Base-by-base conservation (phyloP, 495 filamentous ascomycete genomes). In the Echria macrotheca region DNA sequence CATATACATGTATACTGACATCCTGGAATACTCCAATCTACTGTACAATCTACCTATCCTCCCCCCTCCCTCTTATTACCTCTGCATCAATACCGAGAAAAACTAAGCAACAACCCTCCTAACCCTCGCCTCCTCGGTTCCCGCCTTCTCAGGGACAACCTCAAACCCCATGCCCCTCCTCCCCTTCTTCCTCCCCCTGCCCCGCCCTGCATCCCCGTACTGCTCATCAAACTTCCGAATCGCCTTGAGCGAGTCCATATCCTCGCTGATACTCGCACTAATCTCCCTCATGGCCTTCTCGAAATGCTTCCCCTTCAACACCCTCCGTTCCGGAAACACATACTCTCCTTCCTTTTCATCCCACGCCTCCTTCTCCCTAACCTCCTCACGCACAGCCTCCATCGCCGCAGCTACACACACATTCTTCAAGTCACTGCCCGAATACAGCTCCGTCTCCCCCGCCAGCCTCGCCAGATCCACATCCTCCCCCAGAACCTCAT, bases 181-280 rank as follows among this genome's bases (percentile, higher is more conserved):
- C 67, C 66, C 68, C 37, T 62, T 65, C 57, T 66, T 75, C 67
- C 80, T 86, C 70, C 82, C 83, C 57, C 77, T 77, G 57, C 77
- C 77, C 5, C 82, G 80, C 43, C 82, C 87, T n/a, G 85, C 79
- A 69, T 96, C 91, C 17, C 93, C 93, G 67, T 87, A 98, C 61
- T 91, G 87, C 70, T 94, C 88, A 62, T 98, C 94, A 65, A 97
- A 98, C 70, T 96, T 95, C 44, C 86, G 74, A 53, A 98, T 95
- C 18, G 87, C 87, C 46, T 77, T 76, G 45, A 98, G 69, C 26
- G 78, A 86, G 28, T 83, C 76, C 93, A 96, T 98, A 55, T 98
- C 93, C 65, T 96, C 93, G 51, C 83, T 89, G 50, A 96, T 91
- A 53, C 87, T 95, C 0, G 94, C 91, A 50, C 82, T 85, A 60